These are phyloP conservation scores for Penicillium crystallinum DNA, from an alignment of 495 filamentous ascomycete genomes.

Conservation along the genomic window DNA sequence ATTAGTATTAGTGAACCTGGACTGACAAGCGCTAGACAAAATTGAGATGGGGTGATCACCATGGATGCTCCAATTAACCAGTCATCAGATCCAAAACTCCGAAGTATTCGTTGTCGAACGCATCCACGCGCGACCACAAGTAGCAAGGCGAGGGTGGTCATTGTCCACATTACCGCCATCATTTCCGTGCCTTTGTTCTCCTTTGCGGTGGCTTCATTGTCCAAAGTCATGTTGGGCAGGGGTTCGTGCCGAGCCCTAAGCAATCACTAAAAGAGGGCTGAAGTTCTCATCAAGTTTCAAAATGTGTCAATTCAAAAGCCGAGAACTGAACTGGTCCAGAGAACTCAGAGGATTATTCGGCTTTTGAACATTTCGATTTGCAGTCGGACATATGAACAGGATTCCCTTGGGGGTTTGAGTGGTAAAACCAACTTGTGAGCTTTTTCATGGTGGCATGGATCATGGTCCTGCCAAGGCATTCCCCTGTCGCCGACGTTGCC, in stretches of 20 bases:
- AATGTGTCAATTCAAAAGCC: no score
- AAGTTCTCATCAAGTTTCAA: no score
- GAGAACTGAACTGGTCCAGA: no score
- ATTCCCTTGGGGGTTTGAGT: no score
- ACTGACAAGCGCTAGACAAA: not conserved
- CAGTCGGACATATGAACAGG: no score
- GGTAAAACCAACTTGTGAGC: no score
- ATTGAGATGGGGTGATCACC: not conserved
- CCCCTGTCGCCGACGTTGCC: not conserved
- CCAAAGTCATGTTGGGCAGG: not conserved
- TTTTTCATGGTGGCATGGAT: not conserved
- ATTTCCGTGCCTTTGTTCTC: conserved; percentile 20
- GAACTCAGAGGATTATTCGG: not conserved
- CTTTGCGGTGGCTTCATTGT: not conserved
- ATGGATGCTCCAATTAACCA: conserved; percentile 9
- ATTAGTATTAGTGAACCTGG: not conserved
- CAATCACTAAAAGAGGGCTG: no score
- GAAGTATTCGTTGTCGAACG: conserved; percentile 36
- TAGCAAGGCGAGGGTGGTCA: conserved; percentile 22
- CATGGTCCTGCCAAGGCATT: not conserved
- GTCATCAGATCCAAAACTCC: conserved; percentile 21
- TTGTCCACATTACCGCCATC: conserved; percentile 33
- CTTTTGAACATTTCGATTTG: not conserved
- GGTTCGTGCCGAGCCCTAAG: not conserved
- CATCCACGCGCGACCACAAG: conserved; percentile 38